Conservation (phyloP, 768 basidiomycete genomes). For the Macrocybe gigantea region DNA sequence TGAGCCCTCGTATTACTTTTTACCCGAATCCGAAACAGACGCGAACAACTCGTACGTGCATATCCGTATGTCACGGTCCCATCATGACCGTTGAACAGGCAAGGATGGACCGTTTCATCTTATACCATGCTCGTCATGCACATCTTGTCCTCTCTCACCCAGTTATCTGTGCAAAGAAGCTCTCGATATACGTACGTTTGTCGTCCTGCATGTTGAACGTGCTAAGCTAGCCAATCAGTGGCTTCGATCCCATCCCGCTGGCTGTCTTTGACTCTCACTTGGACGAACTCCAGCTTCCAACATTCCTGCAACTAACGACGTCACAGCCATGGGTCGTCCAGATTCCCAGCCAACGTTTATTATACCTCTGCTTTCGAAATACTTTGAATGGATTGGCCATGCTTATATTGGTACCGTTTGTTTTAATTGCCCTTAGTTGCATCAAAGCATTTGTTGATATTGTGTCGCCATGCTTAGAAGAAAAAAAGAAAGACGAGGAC, state of each 20-base stretch:
- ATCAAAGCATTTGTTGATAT: neutral
- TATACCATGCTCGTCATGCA: slow-evolving; percentile 16
- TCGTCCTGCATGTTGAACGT: no score
- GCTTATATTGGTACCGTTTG: slow-evolving; percentile 33
- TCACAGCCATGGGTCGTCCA: slow-evolving; percentile 3
- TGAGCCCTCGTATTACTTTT: slow-evolving; percentile 55
- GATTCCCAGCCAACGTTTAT: slow-evolving; percentile 26
- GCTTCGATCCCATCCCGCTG: no score
- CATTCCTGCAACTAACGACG: slow-evolving; percentile 25
- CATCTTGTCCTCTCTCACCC: slow-evolving; percentile 15
- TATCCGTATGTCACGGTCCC: neutral
- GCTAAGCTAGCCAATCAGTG: no score
- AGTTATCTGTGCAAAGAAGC: slow-evolving; percentile 1
- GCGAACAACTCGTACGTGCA: slow-evolving; percentile 3
- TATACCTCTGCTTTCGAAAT: slow-evolving; percentile 38
- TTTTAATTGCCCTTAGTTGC: neutral
- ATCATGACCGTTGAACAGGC: slow-evolving; percentile 1
- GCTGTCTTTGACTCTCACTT: slow-evolving; percentile 50
- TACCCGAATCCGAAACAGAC: neutral
- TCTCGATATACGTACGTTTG: slow-evolving; percentile 2
- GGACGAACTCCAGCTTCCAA: slow-evolving; percentile 42
- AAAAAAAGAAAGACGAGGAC: neutral
- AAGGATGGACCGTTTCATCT: slow-evolving; percentile 19
- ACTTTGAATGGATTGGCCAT: slow-evolving; percentile 47
- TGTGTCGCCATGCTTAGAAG: neutral